Base-by-base conservation (phyloP, 2,329 filamentous ascomycete genomes). In the Cercospora sojina region DNA sequence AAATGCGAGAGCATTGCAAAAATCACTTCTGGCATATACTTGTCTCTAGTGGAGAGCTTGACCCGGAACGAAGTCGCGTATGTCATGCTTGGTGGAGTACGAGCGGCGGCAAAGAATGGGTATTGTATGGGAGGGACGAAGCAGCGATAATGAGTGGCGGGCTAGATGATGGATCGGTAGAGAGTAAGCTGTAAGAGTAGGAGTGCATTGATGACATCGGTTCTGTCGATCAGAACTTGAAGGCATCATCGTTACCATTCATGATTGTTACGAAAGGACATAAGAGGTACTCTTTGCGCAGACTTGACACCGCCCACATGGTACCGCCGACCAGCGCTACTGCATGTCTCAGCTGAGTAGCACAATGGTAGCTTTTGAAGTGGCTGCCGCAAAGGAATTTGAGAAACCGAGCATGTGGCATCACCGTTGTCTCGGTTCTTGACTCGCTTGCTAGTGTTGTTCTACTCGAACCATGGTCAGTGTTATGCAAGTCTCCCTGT, bases 31-130 rank as follows among this genome's bases (percentile, higher is more conserved):
- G 91, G 88, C 89, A 95, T 65, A 85, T 92, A 2, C 79, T 97
- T 9, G 89, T 89, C 47, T 88, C 58, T 18, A 86, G 69, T 72
- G 92, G 92, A 3, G 92, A 96, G 80, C 90, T 97, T 87, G 93
- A 97, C 78, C 89, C 96, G 25, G 91, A 96, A 76, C 85, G 92
- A 67, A 90, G 91, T 6, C 87, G 89, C 47, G 84, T 91, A 32
- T 92, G 90, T 58, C 90, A 96, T 18, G 87, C 87, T 2, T 97
- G 93, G 93, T 97, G 93, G 93, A 91, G 88, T 79, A 80, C 87
- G 77, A 77, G 85, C 66, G 86, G 87, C 3, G 87, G 87, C 0
- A 80, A 85, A 57, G 86, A 88, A 66, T 78, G 82, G 71, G 81
- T 88, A 5, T 70, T 88, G 1, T 84, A 80, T 74, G 85, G 81